Evolutionary conservation across 78 protist genomes (phyloP).

Genomic region (Isochrysis galbana): DNA sequence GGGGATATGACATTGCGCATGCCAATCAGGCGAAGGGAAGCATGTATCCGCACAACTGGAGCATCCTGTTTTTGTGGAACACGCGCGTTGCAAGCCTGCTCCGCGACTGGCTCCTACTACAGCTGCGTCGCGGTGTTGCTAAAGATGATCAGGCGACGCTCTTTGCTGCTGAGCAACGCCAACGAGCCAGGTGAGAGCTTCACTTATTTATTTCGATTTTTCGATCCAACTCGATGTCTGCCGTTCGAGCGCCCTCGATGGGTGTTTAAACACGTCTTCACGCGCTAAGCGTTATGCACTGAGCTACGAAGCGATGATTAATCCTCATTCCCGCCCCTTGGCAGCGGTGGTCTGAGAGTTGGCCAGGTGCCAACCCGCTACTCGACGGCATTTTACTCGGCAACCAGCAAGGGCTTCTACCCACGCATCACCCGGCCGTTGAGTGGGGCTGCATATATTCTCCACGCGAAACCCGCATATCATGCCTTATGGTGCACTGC

Average conservation of each 20-base stretch:
- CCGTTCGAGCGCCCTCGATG: too few species aligned
- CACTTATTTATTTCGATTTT: too few species aligned
- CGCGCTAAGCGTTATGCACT: too few species aligned
- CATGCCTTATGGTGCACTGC: background rate
- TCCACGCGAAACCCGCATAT: background rate
- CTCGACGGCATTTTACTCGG: background rate
- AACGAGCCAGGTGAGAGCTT: background rate
- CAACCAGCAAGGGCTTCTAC: background rate
- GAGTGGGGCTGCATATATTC: background rate
- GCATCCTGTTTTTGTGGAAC: background rate
- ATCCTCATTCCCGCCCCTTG: too few species aligned
- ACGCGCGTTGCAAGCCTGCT: background rate
- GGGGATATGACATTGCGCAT: conserved; percentile 7
- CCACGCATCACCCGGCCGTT: background rate
- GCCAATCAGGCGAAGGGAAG: background rate
- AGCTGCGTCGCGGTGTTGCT: background rate
- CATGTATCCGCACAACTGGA: background rate
- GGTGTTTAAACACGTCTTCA: too few species aligned
- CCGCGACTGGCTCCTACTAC: background rate
- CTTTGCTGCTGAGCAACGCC: background rate
- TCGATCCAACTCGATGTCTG: too few species aligned
- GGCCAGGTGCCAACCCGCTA: background rate
- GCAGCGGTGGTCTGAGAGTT: background rate
- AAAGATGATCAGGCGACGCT: background rate
- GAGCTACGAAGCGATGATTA: too few species aligned